These are phyloP conservation scores for Alternaria sp. DNA, from an alignment of 2,329 filamentous ascomycete species.

Conservation along the genomic window DNA sequence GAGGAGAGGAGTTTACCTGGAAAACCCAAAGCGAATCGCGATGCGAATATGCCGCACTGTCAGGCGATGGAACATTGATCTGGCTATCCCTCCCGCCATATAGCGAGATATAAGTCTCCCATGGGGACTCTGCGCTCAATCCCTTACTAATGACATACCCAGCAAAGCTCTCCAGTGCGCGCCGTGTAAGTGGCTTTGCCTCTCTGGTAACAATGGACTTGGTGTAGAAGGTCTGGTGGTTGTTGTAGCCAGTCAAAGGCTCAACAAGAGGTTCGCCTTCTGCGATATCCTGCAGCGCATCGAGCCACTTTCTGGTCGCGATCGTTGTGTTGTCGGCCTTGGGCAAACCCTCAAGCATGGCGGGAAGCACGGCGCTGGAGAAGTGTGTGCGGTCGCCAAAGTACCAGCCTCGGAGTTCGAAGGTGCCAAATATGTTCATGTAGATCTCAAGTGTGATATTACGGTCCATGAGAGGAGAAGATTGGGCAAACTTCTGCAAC, in stretches of 20 bases:
- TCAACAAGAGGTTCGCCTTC: constrained; percentile 9
- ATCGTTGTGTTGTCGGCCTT: constrained; percentile 3
- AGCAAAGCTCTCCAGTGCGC: constrained; percentile 1
- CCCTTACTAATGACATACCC: not conserved
- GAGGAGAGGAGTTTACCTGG: not conserved
- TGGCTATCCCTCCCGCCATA: constrained; percentile 9
- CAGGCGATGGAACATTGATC: constrained; percentile 1
- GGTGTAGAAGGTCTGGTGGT: constrained; percentile 8
- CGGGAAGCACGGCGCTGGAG: not conserved
- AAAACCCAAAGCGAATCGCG: constrained; percentile 9
- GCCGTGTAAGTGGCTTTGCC: constrained; percentile 1
- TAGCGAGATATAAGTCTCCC: constrained; percentile 1
- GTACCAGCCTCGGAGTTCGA: constrained; percentile 6
- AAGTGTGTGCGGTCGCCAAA: constrained; percentile 2
- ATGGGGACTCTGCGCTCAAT: not conserved
- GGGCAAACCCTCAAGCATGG: not conserved
- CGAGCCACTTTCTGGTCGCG: not conserved
- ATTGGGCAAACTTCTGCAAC: constrained; percentile 1
- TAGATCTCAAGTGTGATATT: constrained; percentile 6
- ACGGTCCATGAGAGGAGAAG: constrained; percentile 1
- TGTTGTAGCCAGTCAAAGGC: constrained; percentile 6
- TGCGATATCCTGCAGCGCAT: constrained; percentile 4
- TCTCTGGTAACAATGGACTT: constrained; percentile 10
- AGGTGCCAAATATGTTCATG: constrained; percentile 1
- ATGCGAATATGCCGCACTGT: not conserved